phyloP scores from a whole-genome alignment of 148 eudicot species.

The Polygonum aviculare region DNA sequence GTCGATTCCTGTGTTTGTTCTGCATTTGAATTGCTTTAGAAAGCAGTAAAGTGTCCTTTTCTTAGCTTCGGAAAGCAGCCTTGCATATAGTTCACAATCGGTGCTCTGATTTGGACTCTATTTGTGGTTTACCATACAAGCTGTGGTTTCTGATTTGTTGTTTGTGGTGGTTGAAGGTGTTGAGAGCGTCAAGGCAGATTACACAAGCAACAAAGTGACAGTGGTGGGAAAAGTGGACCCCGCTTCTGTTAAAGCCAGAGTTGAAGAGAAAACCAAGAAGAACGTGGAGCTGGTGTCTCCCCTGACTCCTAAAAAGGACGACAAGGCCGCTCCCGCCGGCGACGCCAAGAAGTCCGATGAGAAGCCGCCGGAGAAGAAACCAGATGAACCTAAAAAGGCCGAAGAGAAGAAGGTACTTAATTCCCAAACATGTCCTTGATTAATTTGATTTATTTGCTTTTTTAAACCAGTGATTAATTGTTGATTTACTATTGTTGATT shows the following conservation, averaged over 20 bases:
- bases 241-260: neutral
- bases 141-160: neutral
- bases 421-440: too few relatives aligned
- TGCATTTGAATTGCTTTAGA: neutral
- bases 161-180: conserved; percentile 21
- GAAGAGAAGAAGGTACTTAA: conserved; percentile 24
- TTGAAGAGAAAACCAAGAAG: conserved; percentile 18
- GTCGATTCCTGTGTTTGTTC: neutral
- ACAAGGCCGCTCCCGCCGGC: neutral
- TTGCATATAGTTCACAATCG: neutral
- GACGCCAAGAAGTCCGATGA: conserved; percentile 31
- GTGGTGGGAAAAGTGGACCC: conserved; percentile 20
- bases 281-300: conserved; percentile 18
- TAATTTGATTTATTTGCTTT: too few relatives aligned
- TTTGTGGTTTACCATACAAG: neutral
- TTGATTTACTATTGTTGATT: neutral
- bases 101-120: neutral
- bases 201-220: conserved; percentile 9
- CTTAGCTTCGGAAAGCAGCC: neutral
- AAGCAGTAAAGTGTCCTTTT: conserved; percentile 1
- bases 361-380: conserved; percentile 30
- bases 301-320: conserved; percentile 4
- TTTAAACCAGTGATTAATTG: too few relatives aligned
- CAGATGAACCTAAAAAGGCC: conserved; percentile 12
- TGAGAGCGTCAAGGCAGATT: conserved; percentile 17